These are phyloP conservation scores for Pseudogymnoascus pannorum DNA, from an alignment of 2,329 filamentous ascomycete genomes.

Conservation along the genomic window DNA sequence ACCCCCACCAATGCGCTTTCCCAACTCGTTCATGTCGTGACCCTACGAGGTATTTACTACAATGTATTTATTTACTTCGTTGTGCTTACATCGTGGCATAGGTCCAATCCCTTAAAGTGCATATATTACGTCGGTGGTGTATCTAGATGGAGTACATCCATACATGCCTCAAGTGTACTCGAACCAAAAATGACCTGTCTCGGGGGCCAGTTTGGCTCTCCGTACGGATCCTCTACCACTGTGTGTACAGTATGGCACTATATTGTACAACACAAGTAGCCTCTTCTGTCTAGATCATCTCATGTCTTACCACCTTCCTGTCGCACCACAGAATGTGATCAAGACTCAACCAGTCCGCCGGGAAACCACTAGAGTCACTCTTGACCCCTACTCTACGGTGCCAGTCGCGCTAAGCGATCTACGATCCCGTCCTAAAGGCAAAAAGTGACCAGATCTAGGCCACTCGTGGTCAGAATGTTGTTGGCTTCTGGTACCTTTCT, in stretches of 20 bases:
- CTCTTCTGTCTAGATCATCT: neutral
- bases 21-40: conserved; percentile 2
- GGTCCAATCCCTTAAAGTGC: neutral
- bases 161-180: neutral
- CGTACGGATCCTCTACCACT: neutral
- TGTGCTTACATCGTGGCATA: neutral
- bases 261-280: neutral
- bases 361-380: conserved; percentile 2
- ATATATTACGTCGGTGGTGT: neutral
- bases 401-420: neutral
- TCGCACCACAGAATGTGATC: neutral
- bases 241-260: neutral
- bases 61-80: conserved; percentile 1
- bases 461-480: neutral
- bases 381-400: neutral
- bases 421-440: neutral
- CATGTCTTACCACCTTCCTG: neutral
- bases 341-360: neutral
- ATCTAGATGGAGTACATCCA: neutral
- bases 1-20: conserved; percentile 1
- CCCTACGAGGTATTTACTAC: neutral
- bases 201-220: neutral
- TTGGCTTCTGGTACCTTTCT: neutral
- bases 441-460: conserved; percentile 8
- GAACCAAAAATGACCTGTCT: neutral